phyloP scores from a whole-genome alignment of 169 alveolate genomes.

The Cryptosporidium ubiquitum region DNA sequence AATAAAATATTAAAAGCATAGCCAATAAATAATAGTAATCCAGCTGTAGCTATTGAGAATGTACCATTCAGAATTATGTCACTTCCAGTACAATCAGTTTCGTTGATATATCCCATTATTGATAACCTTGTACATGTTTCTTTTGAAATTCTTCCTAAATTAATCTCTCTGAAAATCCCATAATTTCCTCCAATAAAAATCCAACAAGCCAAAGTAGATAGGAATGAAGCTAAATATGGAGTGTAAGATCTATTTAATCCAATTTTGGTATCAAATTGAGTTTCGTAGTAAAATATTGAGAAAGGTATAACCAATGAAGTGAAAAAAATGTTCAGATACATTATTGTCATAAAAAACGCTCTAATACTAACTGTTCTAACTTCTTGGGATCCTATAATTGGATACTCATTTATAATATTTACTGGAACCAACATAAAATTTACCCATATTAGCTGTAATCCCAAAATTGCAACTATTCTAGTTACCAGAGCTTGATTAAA shows the following conservation, averaged over 20 bases:
- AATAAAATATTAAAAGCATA: conserved; percentile 43
- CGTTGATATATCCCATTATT: neutral
- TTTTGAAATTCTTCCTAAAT: neutral
- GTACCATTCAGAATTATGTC: neutral
- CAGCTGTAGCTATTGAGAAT: conserved; percentile 12
- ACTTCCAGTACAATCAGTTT: neutral
- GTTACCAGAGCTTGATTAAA: conserved; percentile 15
- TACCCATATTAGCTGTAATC: conserved; percentile 61
- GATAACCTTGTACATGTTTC: conserved; percentile 14
- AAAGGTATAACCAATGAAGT: conserved; percentile 34
- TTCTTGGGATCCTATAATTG: conserved; percentile 33
- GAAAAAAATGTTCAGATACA: conserved; percentile 19
- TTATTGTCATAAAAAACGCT: conserved; percentile 1
- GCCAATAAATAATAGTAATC: conserved; percentile 43
- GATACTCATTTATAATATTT: conserved; percentile 57
- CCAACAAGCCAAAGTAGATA: neutral
- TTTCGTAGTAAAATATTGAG: conserved; percentile 53
- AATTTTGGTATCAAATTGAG: conserved; percentile 35
- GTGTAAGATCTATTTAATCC: conserved; percentile 32
- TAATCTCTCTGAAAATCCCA: conserved; percentile 38
- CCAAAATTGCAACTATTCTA: conserved; percentile 17
- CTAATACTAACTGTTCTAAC: conserved; percentile 1
- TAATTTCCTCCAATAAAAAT: conserved; percentile 30
- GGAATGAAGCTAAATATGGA: conserved; percentile 36
- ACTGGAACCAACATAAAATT: conserved; percentile 47